These are phyloP conservation scores for Rhodomyrtus tomentosa DNA, from an alignment of 345 rosid species.

Conservation along the genomic window DNA sequence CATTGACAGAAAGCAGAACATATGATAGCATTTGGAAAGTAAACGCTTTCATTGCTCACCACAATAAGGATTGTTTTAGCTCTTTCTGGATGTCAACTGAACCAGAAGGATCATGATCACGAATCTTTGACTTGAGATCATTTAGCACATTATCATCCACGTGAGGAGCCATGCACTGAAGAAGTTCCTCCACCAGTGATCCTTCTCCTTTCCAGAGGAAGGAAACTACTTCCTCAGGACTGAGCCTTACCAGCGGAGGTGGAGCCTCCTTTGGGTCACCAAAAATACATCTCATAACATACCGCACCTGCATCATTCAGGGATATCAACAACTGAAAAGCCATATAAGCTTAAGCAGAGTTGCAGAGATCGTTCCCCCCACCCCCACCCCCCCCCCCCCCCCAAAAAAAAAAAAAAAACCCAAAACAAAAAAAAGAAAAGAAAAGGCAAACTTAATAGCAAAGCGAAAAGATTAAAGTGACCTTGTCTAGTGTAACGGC, in stretches of 20 bases:
- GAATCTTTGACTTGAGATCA: conserved; percentile 66
- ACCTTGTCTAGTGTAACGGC: conserved; percentile 99
- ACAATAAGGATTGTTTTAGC: conserved; percentile 77
- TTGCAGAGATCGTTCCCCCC: neutral
- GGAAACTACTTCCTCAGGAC: conserved; percentile 61
- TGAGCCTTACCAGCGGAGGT: conserved; percentile 84
- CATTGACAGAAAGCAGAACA: neutral
- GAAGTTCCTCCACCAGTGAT: conserved; percentile 82
- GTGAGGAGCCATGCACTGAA: conserved; percentile 70
- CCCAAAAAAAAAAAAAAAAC: neutral
- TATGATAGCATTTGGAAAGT: neutral
- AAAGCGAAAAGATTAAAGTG: neutral
- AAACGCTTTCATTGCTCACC: conserved; percentile 39
- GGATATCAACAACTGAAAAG: neutral
- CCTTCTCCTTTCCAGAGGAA: conserved; percentile 86
- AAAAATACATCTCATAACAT: conserved; percentile 85
- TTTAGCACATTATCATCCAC: conserved; percentile 46
- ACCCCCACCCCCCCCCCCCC: too few relatives aligned
- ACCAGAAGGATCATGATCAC: conserved; percentile 54
- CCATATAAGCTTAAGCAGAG: neutral
- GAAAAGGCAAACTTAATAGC: neutral
- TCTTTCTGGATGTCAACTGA: conserved; percentile 55
- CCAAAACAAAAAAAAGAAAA: neutral
- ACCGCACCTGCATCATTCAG: conserved; percentile 57
- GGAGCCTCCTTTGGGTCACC: conserved; percentile 94